Conservation (phyloP, 495 filamentous ascomycete genomes). For the Penicillium riverlandense region DNA sequence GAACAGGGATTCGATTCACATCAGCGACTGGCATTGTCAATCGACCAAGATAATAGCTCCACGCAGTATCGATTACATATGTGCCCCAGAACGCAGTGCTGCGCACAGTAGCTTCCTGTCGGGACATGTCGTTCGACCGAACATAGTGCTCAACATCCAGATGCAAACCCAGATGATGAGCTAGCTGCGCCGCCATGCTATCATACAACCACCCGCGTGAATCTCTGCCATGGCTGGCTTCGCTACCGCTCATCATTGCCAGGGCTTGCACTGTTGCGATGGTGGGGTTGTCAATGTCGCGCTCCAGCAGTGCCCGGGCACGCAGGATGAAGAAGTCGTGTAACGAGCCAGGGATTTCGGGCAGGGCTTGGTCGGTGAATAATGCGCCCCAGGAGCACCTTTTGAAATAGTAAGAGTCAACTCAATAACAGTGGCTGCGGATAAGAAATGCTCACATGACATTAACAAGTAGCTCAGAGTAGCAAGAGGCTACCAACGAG, state of each 20-base stretch:
- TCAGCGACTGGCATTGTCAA: constrained; percentile 1
- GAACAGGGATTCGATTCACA: constrained; percentile 1
- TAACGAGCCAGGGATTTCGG: constrained; percentile 1
- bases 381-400: no score
- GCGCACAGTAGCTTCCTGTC: constrained; percentile 10
- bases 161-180: constrained; percentile 17
- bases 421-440: no score
- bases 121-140: constrained; percentile 5
- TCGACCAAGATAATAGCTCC: constrained; percentile 6
- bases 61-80: constrained; percentile 3
- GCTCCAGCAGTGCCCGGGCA: constrained; percentile 13
- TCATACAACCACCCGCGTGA: constrained; percentile 19
- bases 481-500: no score
- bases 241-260: constrained; percentile 17
- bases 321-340: constrained; percentile 14
- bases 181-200: constrained; percentile 19
- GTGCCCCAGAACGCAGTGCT: constrained; percentile 8
- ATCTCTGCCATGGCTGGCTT: constrained; percentile 9
- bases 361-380: no score
- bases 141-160: constrained; percentile 14
- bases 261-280: constrained; percentile 19
- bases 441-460: no score
- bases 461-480: no score
- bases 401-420: no score
- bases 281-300: constrained; percentile 15